Evolutionary conservation across 1,284 basidiomycete species (phyloP).

Genomic region (Cronartium quercuum): DNA sequence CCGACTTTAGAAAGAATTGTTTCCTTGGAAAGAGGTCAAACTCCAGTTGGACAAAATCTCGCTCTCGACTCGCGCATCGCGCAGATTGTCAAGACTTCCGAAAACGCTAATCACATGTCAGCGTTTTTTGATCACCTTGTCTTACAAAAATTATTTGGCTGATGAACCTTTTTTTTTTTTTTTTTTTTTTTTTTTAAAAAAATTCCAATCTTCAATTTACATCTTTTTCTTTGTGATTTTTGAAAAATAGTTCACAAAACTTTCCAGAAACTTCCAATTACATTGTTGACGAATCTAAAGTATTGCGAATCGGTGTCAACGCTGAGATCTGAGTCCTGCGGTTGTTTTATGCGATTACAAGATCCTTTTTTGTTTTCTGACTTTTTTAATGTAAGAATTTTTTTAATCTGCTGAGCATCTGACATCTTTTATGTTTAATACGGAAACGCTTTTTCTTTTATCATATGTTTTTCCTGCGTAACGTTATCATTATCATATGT

Average conservation of each 20-base stretch:
- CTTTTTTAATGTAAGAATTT: too few species aligned
- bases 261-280: constrained; percentile 35
- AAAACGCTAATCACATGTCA: constrained; percentile 39
- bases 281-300: constrained; percentile 38
- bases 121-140: not conserved
- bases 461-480: too few species aligned
- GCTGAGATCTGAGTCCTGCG: constrained; percentile 43
- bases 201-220: not conserved
- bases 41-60: constrained; percentile 5
- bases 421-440: too few species aligned
- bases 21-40: constrained; percentile 27
- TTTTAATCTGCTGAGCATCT: too few species aligned
- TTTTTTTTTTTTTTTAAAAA: not conserved
- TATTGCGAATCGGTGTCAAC: constrained; percentile 39
- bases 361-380: too few species aligned
- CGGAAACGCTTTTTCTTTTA: too few species aligned
- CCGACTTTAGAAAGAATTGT: constrained; percentile 39
- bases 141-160: not conserved
- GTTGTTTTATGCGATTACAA: constrained; percentile 51
- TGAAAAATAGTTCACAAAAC: constrained; percentile 30
- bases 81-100: constrained; percentile 30
- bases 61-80: constrained; percentile 17
- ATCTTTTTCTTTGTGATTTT: not conserved
- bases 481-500: too few species aligned
- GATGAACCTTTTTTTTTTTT: not conserved